These are phyloP conservation scores for Schizosaccharomyces osmophilus DNA, from an alignment of 805 yeast species.

Conservation along the genomic window DNA sequence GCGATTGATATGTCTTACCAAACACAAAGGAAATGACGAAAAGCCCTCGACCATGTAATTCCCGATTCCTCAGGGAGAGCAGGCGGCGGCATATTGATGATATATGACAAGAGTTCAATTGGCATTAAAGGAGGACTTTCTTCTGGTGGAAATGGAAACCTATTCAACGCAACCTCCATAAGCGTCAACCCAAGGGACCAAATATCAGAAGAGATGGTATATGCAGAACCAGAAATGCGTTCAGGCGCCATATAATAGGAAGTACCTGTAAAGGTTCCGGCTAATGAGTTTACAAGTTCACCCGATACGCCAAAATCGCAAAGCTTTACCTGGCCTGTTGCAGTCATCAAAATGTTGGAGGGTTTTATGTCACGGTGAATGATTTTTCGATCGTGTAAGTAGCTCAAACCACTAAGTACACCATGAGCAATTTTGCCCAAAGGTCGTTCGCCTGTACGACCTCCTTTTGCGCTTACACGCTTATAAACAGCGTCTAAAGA, in stretches of 20 bases:
- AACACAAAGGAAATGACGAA: constrained; percentile 57
- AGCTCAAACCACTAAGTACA: constrained; percentile 62
- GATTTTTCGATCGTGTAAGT: constrained; percentile 64
- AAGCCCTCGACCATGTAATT: constrained; percentile 59
- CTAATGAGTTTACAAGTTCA: constrained; percentile 67
- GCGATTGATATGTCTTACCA: constrained; percentile 11
- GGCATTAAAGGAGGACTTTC: constrained; percentile 45
- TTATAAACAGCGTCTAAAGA: constrained; percentile 81
- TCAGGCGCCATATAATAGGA: constrained; percentile 98
- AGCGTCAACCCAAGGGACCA: constrained; percentile 90
- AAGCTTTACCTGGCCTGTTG: constrained; percentile 58
- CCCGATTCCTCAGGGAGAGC: constrained; percentile 55
- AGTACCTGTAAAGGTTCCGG: constrained; percentile 92
- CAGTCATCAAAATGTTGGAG: constrained; percentile 61
- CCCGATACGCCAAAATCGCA: constrained; percentile 95
- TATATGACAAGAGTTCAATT: constrained; percentile 59
- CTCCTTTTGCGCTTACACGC: constrained; percentile 44
- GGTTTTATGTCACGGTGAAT: constrained; percentile 95
- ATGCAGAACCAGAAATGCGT: constrained; percentile 83
- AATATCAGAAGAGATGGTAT: constrained; percentile 82
- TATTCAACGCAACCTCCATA: constrained; percentile 79
- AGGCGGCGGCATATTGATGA: constrained; percentile 57
- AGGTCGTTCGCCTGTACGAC: constrained; percentile 78
- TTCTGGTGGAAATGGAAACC: constrained; percentile 48
- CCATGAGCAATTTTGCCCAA: constrained; percentile 75